Conservation (phyloP, 495 filamentous ascomycete species). For the Penicillium dipodomyicola region DNA sequence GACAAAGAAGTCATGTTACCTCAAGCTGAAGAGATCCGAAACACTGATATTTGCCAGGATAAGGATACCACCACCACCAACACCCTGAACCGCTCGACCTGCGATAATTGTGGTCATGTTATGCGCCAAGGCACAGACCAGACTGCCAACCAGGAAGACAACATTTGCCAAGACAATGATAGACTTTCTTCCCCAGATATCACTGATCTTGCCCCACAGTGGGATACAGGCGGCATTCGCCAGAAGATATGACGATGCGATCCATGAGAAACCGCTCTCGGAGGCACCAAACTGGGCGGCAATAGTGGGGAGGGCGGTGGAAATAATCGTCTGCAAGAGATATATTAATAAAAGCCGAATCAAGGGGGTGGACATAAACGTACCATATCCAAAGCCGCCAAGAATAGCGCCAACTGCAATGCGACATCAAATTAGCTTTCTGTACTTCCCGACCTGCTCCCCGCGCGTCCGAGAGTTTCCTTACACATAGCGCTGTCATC, state of each 20-base stretch:
- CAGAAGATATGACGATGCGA: constrained; percentile 68
- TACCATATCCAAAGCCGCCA: constrained; percentile 56
- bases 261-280: constrained; percentile 72
- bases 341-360: not conserved
- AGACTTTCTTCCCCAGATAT: constrained; percentile 84
- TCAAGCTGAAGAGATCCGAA: constrained; percentile 74
- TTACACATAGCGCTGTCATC: constrained; percentile 52
- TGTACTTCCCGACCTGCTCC: not conserved
- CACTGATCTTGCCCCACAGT: constrained; percentile 78
- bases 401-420: constrained; percentile 49
- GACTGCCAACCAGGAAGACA: constrained; percentile 72
- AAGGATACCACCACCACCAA: constrained; percentile 80
- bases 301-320: constrained; percentile 61
- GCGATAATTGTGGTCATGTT: constrained; percentile 73
- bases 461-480: constrained; percentile 8
- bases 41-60: constrained; percentile 81
- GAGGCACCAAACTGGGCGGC: constrained; percentile 58
- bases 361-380: not conserved
- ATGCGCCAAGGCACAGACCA: constrained; percentile 65
- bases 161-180: constrained; percentile 70
- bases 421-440: constrained; percentile 14
- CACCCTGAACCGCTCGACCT: constrained; percentile 74
- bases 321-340: constrained; percentile 47
- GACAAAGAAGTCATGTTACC: constrained; percentile 29
- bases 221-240: constrained; percentile 67